These are phyloP conservation scores for Candida koratica DNA, from an alignment of 805 yeast genomes.

Conservation along the genomic window DNA sequence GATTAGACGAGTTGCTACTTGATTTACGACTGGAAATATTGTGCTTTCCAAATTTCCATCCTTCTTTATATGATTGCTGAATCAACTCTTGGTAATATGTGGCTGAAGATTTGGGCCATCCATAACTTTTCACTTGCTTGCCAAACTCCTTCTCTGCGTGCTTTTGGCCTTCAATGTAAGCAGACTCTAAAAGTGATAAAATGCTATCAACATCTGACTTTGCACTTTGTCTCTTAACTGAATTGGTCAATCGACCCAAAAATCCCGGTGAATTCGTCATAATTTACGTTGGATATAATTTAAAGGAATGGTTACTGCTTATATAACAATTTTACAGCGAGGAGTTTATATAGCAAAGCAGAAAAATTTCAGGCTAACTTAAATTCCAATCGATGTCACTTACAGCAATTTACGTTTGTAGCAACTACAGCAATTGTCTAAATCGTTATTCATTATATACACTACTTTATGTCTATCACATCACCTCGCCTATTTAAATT, in stretches of 20 bases:
- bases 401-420: constrained; percentile 5
- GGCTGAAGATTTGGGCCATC: constrained; percentile 8
- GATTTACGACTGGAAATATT: not conserved
- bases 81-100: constrained; percentile 7
- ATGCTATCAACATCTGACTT: constrained; percentile 6
- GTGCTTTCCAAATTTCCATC: not conserved
- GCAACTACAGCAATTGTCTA: constrained; percentile 5
- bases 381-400: no score
- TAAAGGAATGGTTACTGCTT: not conserved
- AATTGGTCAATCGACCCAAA: constrained; percentile 11
- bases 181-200: constrained; percentile 14
- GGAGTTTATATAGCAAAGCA: constrained; percentile 7
- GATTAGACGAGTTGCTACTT: not conserved
- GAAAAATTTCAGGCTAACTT: constrained; percentile 7
- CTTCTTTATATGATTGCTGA: constrained; percentile 9
- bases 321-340: constrained; percentile 1
- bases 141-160: constrained; percentile 17
- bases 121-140: constrained; percentile 11
- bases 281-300: not conserved
- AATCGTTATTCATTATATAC: constrained; percentile 1
- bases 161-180: constrained; percentile 21
- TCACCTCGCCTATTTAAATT: constrained; percentile 27
- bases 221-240: constrained; percentile 5
- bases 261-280: constrained; percentile 9
- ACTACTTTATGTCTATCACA: constrained; percentile 6